Base-by-base conservation (phyloP, 1,139 yeast genomes). In the Blastobotrys buckinghamii region DNA sequence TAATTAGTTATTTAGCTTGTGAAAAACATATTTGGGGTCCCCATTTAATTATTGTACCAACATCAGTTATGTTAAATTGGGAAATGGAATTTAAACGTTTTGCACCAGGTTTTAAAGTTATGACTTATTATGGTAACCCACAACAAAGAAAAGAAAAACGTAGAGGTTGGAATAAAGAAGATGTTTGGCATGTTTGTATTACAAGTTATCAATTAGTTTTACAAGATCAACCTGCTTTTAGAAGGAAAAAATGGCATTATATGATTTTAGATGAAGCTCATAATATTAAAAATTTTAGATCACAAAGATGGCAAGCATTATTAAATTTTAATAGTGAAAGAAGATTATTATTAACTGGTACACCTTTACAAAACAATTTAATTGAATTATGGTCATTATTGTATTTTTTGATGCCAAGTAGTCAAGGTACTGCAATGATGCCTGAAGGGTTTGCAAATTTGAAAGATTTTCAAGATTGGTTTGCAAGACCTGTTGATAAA, bases 221-320 rank as follows among this genome's bases (percentile, higher is more conserved):
- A 12, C 97, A 94, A 64, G 99, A 94, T 66, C 97, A 92, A 56
- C 90, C 84, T 55, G 88, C 95, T 0, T 94, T 94, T 68, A 82
- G 90, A 57, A 77, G 98, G 62, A 85, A 94, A 62, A 80, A 77
- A 59, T 92, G 99, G 99, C 85, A 82, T 63, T 92, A 90, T 65
- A 86, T 94, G 96, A 89, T 92, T 59, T 74, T 92, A 52, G 99
- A 94, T 69, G 99, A 94, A 64, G 99, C 99, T 0, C 99, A 94
- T 66, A 94, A 94, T 60, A 94, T 94, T 68, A 94, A 94, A 65
- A 94, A 94, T 59, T 92, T 92, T 70, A 74, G 96, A 58, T 92
- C 97, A 1, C 94, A 92, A 50, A 78, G 99, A 59, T 92, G 99
- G 99, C 94, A 86, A 69, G 95, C 98, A 0, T 71, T 94, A 49